phyloP scores from a whole-genome alignment of 2,329 filamentous ascomycete species.

The Colletotrichum sp. region DNA sequence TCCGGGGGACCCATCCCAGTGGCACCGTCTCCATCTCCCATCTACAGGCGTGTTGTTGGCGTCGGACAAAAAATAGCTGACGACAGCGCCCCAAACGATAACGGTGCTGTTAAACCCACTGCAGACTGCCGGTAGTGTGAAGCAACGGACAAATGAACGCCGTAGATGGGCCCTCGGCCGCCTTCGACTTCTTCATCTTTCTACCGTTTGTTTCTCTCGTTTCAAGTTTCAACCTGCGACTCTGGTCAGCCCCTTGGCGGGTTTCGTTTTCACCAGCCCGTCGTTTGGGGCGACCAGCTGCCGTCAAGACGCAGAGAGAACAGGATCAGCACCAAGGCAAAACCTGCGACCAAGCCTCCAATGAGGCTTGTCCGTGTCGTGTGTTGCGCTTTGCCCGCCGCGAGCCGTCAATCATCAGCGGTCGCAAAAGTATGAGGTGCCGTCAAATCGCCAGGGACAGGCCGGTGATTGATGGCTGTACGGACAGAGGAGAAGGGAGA shows the following conservation, averaged over 20 bases:
- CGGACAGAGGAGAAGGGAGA: neutral
- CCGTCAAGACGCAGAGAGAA: neutral
- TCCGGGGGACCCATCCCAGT: neutral
- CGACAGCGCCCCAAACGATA: slow-evolving; percentile 1
- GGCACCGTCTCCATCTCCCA: neutral
- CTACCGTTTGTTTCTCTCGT: slow-evolving; percentile 6
- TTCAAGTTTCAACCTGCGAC: slow-evolving; percentile 19
- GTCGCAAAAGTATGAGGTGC: neutral
- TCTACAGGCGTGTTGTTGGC: neutral
- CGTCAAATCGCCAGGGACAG: neutral
- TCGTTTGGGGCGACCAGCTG: neutral
- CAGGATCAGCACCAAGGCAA: neutral
- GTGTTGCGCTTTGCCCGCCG: neutral
- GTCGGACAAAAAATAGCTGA: neutral
- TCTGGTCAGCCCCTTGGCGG: neutral
- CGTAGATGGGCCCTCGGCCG: neutral
- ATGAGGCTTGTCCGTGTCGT: neutral
- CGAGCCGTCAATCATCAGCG: neutral
- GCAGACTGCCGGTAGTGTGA: neutral
- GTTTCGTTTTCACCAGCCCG: slow-evolving; percentile 5
- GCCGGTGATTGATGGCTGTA: neutral
- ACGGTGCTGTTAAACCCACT: neutral
- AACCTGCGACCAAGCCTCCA: neutral
- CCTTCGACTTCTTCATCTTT: neutral
- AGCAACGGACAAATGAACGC: neutral